These are phyloP conservation scores for Chromosphaera perkinsii DNA, from an alignment of 208 protist genomes.

Conservation along the genomic window DNA sequence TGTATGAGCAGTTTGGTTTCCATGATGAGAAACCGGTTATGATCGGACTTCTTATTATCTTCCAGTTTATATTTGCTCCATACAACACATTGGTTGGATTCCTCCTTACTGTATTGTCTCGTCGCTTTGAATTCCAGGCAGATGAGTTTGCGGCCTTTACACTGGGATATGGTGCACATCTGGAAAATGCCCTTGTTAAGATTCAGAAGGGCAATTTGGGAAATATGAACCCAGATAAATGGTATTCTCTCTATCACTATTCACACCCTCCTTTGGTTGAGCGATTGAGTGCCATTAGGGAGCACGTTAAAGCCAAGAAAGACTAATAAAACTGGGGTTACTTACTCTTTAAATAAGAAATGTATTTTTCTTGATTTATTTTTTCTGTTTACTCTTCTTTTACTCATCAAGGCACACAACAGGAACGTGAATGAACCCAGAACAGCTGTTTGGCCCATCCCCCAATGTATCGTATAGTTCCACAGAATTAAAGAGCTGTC, in stretches of 20 bases:
- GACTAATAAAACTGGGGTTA: conserved; percentile 7
- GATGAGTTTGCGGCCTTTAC: conserved; percentile 15
- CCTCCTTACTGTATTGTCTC: conserved; percentile 1
- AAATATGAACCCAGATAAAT: conserved; percentile 55
- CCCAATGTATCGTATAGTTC: too few species aligned
- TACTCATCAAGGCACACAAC: too few species aligned
- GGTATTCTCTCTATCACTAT: conserved; percentile 65
- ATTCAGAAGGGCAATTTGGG: conserved; percentile 64
- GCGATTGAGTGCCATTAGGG: conserved; percentile 60
- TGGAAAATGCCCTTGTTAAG: conserved; percentile 55
- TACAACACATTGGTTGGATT: conserved; percentile 3
- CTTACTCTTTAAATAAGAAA: too few species aligned
- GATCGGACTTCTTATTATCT: conserved; percentile 14
- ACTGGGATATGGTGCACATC: conserved; percentile 46
- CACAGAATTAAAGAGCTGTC: too few species aligned
- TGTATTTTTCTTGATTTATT: too few species aligned
- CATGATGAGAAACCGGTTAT: conserved; percentile 1
- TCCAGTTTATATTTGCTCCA: conserved; percentile 13
- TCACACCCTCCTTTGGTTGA: conserved; percentile 68
- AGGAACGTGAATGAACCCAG: too few species aligned
- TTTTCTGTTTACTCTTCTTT: too few species aligned
- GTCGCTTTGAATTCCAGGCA: conserved; percentile 25
- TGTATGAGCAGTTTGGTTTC: conserved; percentile 26
- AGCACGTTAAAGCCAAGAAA: not conserved
- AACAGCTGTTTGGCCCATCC: too few species aligned